phyloP scores from a whole-genome alignment of 345 rosid species.

The Brassica juncea region DNA sequence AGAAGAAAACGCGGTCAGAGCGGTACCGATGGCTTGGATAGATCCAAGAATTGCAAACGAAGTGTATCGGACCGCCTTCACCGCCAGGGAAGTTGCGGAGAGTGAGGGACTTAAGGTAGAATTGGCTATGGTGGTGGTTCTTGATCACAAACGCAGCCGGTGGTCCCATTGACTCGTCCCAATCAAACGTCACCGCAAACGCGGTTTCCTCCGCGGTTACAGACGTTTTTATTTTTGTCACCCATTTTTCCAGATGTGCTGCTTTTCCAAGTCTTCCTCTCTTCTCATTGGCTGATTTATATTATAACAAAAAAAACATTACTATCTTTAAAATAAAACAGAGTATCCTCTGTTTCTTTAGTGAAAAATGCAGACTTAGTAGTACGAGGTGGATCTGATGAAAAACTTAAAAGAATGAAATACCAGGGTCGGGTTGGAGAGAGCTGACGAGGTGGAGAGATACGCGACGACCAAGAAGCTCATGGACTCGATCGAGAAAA shows the following conservation, averaged over 20 bases:
- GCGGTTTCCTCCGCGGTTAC: constrained; percentile 55
- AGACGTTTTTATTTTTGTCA: constrained; percentile 45
- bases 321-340: neutral
- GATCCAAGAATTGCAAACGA: constrained; percentile 92
- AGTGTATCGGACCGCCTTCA: constrained; percentile 52
- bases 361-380: neutral
- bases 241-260: constrained; percentile 71
- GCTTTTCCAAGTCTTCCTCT: constrained; percentile 61
- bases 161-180: constrained; percentile 65
- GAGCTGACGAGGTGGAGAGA: constrained; percentile 67
- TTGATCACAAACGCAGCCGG: constrained; percentile 73
- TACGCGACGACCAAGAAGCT: constrained; percentile 65
- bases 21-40: constrained; percentile 71
- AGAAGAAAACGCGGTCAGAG: constrained; percentile 76
- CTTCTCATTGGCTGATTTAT: constrained; percentile 44
- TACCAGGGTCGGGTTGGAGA: constrained; percentile 61
- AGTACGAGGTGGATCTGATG: constrained; percentile 5
- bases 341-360: neutral
- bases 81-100: constrained; percentile 44
- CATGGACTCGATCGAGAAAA: constrained; percentile 62
- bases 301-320: neutral
- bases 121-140: constrained; percentile 70
- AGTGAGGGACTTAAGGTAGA: constrained; percentile 62
- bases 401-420: neutral
- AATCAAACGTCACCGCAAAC: constrained; percentile 57